A percentile compares a stretch with the other conserved stretches of the same genome.
phyloP scores from a whole-genome alignment of 305 asterid species.

The Rubia peregrina region DNA sequence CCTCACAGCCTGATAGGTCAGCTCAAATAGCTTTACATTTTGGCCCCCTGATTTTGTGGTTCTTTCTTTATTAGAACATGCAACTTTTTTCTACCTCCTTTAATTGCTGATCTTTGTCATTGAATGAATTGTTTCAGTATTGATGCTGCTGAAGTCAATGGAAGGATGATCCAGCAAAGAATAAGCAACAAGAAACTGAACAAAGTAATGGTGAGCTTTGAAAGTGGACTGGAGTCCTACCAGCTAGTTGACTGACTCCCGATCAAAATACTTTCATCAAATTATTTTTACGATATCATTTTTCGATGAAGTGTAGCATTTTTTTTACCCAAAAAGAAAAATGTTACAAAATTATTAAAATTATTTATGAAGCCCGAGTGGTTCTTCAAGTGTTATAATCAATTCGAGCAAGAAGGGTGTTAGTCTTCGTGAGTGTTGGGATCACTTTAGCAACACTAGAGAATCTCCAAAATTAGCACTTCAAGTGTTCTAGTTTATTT shows the following conservation, averaged over 20 bases:
- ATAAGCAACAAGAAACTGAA: slow-evolving; percentile 69
- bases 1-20: slow-evolving; percentile 30
- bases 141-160: slow-evolving; percentile 26
- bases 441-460: too few relatives aligned
- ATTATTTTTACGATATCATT: too few relatives aligned
- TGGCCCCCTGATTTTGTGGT: neutral
- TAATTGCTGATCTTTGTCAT: neutral
- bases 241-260: neutral
- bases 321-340: too few relatives aligned
- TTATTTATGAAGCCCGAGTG: neutral
- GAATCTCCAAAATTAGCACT: neutral
- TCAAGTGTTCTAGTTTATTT: neutral
- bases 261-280: too few relatives aligned
- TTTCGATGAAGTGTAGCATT: too few relatives aligned
- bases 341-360: neutral
- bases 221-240: slow-evolving; percentile 28
- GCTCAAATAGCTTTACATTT: neutral
- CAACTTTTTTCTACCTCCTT: neutral
- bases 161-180: slow-evolving; percentile 46
- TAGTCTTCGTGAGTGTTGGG: too few relatives aligned
- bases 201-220: slow-evolving; percentile 67
- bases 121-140: slow-evolving; percentile 2
- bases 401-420: too few relatives aligned
- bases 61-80: neutral
- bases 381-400: neutral